phyloP scores from a whole-genome alignment of 2,329 filamentous ascomycete species.

The Stachybotrys echinatus region DNA sequence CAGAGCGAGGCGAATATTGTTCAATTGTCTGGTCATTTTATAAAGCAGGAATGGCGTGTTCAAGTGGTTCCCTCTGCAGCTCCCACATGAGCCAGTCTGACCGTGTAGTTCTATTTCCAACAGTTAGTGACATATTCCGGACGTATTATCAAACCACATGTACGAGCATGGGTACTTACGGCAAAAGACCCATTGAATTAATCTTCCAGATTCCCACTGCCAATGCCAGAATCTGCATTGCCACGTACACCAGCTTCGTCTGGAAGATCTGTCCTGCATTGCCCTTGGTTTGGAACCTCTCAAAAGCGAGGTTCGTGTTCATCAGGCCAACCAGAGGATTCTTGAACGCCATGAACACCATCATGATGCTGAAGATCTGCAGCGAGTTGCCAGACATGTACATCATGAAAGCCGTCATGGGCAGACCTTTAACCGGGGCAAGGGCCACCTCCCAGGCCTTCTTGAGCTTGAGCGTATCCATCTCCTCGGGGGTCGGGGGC shows the following conservation, averaged over 20 bases:
- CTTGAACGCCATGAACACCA: constrained; percentile 99
- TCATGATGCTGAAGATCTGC: constrained; percentile 99
- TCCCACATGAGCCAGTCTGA: constrained; percentile 99
- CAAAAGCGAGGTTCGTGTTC: constrained; percentile 80
- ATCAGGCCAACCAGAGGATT: constrained; percentile 83
- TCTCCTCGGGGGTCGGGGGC: constrained; percentile 73
- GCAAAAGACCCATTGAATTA: constrained; percentile 90
- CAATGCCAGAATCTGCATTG: constrained; percentile 79
- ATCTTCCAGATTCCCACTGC: constrained; percentile 93
- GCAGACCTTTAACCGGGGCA: constrained; percentile 85
- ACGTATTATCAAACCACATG: too few species aligned
- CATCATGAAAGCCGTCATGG: constrained; percentile 99
- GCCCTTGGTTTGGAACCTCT: constrained; percentile 79
- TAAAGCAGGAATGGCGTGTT: constrained; percentile 60
- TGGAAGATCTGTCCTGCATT: constrained; percentile 69
- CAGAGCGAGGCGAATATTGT: background rate
- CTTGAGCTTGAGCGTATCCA: constrained; percentile 93
- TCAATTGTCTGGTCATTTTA: constrained; percentile 15
- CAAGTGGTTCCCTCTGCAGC: constrained; percentile 61
- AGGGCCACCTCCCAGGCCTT: constrained; percentile 98
- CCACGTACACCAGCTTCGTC: constrained; percentile 83
- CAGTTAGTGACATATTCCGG: constrained; percentile 9
- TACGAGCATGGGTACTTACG: too few species aligned
- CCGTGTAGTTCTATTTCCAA: constrained; percentile 67
- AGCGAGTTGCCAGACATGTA: constrained; percentile 99